phyloP scores from a whole-genome alignment of 1,284 basidiomycete genomes.

The Malassezia globosa region DNA sequence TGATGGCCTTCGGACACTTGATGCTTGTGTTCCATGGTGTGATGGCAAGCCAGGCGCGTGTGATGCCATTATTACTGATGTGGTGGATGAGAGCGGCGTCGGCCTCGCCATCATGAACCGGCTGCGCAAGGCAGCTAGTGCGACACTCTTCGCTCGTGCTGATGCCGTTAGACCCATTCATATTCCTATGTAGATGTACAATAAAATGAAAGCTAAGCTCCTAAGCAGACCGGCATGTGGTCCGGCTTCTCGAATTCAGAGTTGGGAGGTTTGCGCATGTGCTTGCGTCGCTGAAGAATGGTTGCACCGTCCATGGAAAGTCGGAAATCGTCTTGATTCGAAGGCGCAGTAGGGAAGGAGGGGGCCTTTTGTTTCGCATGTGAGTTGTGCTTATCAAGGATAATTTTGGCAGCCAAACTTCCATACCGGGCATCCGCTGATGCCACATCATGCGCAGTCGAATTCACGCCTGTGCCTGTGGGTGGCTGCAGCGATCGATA shows the following conservation, averaged over 20 bases:
- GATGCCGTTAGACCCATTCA: too few relatives aligned
- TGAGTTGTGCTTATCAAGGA: conserved; percentile 29
- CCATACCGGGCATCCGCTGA: conserved; percentile 39
- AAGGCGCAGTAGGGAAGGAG: too few relatives aligned
- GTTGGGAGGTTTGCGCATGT: background rate
- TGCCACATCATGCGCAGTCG: conserved; percentile 33
- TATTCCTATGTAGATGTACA: too few relatives aligned
- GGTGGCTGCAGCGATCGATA: background rate
- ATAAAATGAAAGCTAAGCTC: too few relatives aligned
- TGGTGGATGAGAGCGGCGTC: conserved; percentile 65
- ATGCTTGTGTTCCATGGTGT: conserved; percentile 48
- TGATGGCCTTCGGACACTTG: conserved; percentile 72
- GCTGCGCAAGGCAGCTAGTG: conserved; percentile 73
- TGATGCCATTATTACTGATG: conserved; percentile 77
- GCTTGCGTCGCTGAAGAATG: conserved; percentile 34
- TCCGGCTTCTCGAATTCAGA: background rate
- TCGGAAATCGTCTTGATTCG: conserved; percentile 32
- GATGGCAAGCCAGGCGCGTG: conserved; percentile 52
- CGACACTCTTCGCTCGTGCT: too few relatives aligned
- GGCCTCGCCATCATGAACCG: conserved; percentile 95
- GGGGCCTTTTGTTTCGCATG: conserved; percentile 29
- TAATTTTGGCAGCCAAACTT: conserved; percentile 39
- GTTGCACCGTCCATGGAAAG: conserved; percentile 43
- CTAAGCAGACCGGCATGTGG: too few relatives aligned
- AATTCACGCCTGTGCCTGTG: background rate